phyloP scores from a whole-genome alignment of 1,139 yeast genomes.

The Entelexis paramagnoliae region DNA sequence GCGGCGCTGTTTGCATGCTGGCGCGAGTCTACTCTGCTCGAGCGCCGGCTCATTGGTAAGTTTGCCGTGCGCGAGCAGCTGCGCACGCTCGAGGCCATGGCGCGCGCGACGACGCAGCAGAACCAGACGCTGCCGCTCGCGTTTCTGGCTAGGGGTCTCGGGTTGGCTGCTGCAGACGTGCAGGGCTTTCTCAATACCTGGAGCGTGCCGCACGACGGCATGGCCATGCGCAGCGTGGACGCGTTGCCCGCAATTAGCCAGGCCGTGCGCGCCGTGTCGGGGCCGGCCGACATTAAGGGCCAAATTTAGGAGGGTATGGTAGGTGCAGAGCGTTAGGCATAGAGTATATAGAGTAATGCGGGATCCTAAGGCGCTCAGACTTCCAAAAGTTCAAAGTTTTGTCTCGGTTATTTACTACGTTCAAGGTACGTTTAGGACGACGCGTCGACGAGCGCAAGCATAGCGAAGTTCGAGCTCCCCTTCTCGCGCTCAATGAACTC shows the following conservation, averaged over 20 bases:
- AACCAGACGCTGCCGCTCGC: constrained; percentile 12
- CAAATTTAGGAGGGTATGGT: constrained; percentile 35
- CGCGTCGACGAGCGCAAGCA: constrained; percentile 31
- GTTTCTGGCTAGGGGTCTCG: not conserved
- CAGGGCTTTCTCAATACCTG: not conserved
- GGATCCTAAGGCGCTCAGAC: too few relatives aligned
- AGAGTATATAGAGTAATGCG: too few relatives aligned
- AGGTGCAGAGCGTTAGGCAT: not conserved
- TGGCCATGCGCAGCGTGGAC: constrained; percentile 22
- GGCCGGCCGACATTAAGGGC: constrained; percentile 62
- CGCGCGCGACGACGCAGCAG: constrained; percentile 2
- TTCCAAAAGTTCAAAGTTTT: too few relatives aligned
- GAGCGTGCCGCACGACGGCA: constrained; percentile 3
- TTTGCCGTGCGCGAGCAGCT: constrained; percentile 8
- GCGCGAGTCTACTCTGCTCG: constrained; percentile 11
- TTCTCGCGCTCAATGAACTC: constrained; percentile 46
- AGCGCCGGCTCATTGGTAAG: constrained; percentile 6
- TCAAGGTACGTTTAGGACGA: too few relatives aligned
- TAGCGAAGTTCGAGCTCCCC: constrained; percentile 29
- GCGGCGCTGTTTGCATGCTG: not conserved
- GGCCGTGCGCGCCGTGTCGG: not conserved
- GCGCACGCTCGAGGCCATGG: constrained; percentile 9
- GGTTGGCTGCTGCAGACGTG: not conserved
- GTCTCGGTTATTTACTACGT: too few relatives aligned
- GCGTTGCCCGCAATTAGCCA: constrained; percentile 21